Conservation (phyloP, 106 monocot genomes). For the Hemerocallis citrina region DNA sequence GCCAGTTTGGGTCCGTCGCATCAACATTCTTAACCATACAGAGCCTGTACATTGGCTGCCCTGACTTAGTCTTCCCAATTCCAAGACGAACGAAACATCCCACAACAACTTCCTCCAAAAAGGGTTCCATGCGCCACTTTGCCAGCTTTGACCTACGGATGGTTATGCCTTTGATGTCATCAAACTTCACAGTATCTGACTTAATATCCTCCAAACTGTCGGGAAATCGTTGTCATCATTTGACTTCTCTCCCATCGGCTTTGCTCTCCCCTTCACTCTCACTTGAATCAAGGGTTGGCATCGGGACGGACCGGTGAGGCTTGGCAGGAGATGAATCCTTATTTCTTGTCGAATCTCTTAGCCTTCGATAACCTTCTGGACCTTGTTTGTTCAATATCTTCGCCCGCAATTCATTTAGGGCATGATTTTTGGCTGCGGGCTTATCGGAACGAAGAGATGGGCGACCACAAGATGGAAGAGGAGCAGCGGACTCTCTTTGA, state of each 20-base stretch:
- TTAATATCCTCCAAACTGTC: constrained; percentile 64
- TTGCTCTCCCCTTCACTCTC: constrained; percentile 43
- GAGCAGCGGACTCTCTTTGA: constrained; percentile 32
- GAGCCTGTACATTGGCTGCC: constrained; percentile 44
- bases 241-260: constrained; percentile 23
- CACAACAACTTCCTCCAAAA: constrained; percentile 73
- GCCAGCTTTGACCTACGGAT: constrained; percentile 74
- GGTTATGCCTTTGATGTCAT: constrained; percentile 69
- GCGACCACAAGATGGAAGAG: constrained; percentile 35
- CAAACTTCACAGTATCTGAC: constrained; percentile 44
- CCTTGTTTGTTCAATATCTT: constrained; percentile 75
- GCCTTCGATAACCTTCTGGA: constrained; percentile 45
- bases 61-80: constrained; percentile 41
- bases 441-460: constrained; percentile 43
- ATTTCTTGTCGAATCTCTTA: constrained; percentile 18
- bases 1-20: constrained; percentile 37
- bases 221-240: constrained; percentile 15
- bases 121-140: constrained; percentile 94
- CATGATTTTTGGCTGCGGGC: constrained; percentile 46
- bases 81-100: constrained; percentile 93
- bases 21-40: constrained; percentile 67
- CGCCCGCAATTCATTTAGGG: constrained; percentile 64
- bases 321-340: constrained; percentile 40
- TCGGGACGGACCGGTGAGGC: constrained; percentile 20
- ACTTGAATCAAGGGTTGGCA: constrained; percentile 39